Conservation (phyloP, 2,329 filamentous ascomycete genomes). For the Colletotrichum sp. region DNA sequence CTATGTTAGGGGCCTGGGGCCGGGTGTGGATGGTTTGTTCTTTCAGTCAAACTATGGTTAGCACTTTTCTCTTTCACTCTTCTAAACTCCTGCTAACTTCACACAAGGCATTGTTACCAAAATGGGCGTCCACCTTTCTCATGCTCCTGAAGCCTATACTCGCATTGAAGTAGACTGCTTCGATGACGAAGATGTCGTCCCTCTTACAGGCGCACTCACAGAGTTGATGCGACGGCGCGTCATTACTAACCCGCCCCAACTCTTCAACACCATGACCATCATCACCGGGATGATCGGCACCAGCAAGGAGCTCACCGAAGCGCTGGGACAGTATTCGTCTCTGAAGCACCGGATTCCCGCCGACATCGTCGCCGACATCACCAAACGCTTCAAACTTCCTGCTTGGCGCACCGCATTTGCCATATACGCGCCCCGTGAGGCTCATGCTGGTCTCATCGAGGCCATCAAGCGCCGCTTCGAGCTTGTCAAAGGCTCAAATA, state of each 20-base stretch:
- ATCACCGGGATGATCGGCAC: not conserved
- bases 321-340: not conserved
- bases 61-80: not conserved
- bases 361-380: not conserved
- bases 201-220: constrained; percentile 30
- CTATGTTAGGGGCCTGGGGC: constrained; percentile 17
- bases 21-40: constrained; percentile 19
- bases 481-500: not conserved
- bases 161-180: not conserved
- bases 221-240: constrained; percentile 25
- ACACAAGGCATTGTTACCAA: not conserved
- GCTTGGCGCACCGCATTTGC: not conserved
- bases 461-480: constrained; percentile 5
- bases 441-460: not conserved
- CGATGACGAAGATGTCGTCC: constrained; percentile 25
- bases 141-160: not conserved
- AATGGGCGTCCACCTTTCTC: not conserved
- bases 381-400: not conserved
- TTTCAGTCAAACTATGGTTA: constrained; percentile 9
- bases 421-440: not conserved
- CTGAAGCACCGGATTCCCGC: not conserved
- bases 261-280: constrained; percentile 34
- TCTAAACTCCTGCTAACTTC: not conserved
- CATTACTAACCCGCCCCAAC: constrained; percentile 41
- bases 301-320: not conserved